Base-by-base conservation (phyloP, 164 flowering plant species). In the Magnolia kwangsiensis region DNA sequence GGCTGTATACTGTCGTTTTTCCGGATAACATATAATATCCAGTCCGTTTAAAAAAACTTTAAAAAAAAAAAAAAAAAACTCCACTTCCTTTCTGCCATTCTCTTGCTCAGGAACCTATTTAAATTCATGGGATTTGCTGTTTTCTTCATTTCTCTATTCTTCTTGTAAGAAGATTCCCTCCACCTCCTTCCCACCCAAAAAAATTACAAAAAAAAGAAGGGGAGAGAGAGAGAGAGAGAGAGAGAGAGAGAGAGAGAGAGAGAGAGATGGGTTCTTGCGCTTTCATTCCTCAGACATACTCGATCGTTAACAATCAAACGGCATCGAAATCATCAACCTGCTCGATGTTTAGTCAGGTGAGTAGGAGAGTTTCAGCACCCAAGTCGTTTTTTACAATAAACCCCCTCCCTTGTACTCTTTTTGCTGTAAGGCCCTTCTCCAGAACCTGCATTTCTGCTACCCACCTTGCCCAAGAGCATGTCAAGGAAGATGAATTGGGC, bases 401-500 rank as follows among this genome's bases (percentile, higher is more conserved):
- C 49, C 29, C 27, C 49, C 18, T 50, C 49, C 59, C 72, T 11
- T 8, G 49, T 50, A 45, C 8, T 18, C 3, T 20, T 19, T 9
- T n/a, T 49, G 9, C 58, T 19, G 13, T 0, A 19, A 70, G 14
- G 55, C 55, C 8, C 20, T 29, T 70, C 24, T 50, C 72, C 16
- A 70, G 27, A 50, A 49, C 72, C 11, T 49, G 23, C 19, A n/a
- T 70, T 49, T 49, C 72, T 8, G 72, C 72, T 14, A 50, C 72
- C 55, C 55, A 49, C 72, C 72, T 49, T 1, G 29, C 72, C n/a
- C 19, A 70, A 50, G 58, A 49, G 45, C 10, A 20, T 13, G 55
- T 50, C 14, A 21, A 7, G 24, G 82, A 73, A 16, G 79, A 85
- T 21, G 58, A 68, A 83, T 37, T 37, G 45, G 45, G 45, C 2